Evolutionary conservation across 2,329 filamentous ascomycete species (phyloP).

Genomic region (Penicillium frequentans): DNA sequence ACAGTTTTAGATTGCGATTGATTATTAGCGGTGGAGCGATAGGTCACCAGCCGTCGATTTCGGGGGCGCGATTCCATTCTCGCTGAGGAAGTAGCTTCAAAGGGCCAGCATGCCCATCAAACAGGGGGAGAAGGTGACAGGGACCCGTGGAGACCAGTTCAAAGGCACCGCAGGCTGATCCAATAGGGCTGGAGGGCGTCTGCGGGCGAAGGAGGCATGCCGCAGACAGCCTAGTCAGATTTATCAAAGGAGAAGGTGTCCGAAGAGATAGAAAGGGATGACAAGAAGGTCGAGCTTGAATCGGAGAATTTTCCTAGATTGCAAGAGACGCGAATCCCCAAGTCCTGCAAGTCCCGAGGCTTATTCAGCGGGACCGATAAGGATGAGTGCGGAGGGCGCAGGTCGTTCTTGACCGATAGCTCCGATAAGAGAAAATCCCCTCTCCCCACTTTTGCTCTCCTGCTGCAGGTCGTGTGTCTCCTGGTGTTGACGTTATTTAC

Average conservation of each 20-base stretch:
- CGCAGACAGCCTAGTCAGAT: not conserved
- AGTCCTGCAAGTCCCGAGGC: not conserved
- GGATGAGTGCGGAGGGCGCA: not conserved
- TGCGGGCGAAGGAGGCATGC: not conserved
- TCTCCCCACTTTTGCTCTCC: not conserved
- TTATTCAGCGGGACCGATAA: not conserved
- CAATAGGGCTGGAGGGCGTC: not conserved
- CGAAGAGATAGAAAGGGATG: not conserved
- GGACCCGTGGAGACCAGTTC: not conserved
- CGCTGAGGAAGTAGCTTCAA: not conserved
- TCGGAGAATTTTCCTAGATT: not conserved
- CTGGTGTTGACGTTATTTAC: not conserved
- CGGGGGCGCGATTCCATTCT: conserved; percentile 20
- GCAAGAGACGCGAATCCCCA: not conserved
- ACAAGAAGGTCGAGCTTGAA: not conserved
- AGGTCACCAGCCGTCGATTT: conserved; percentile 38
- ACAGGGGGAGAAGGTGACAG: not conserved
- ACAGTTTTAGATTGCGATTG: conserved; percentile 5
- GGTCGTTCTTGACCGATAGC: not conserved
- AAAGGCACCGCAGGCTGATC: not conserved
- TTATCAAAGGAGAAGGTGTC: not conserved
- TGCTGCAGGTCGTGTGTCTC: not conserved
- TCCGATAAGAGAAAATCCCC: not conserved
- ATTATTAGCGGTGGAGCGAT: conserved; percentile 32
- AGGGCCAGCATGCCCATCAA: not conserved